phyloP scores from a whole-genome alignment of 805 yeast species.

The Starmerella geochares region DNA sequence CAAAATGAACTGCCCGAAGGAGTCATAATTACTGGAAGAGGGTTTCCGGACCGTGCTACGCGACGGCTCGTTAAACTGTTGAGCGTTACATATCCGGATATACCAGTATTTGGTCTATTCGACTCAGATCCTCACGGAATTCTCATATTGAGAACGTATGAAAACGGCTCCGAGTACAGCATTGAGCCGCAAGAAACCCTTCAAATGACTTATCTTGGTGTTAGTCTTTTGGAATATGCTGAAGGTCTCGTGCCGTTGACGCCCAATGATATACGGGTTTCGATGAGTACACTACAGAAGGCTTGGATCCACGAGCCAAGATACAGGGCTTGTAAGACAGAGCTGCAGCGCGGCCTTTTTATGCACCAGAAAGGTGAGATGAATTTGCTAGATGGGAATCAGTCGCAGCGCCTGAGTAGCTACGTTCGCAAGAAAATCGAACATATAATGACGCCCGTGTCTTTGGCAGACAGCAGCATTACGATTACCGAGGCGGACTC shows the following conservation, averaged over 20 bases:
- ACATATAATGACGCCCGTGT: background rate
- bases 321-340: conserved; percentile 32
- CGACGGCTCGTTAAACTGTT: conserved; percentile 35
- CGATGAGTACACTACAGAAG: conserved; percentile 29
- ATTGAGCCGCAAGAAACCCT: conserved; percentile 15
- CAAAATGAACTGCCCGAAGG: conserved; percentile 24
- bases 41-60: conserved; percentile 54
- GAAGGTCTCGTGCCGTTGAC: conserved; percentile 30
- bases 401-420: conserved; percentile 16
- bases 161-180: conserved; percentile 24
- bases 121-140: conserved; percentile 62
- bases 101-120: conserved; percentile 41
- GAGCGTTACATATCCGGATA: conserved; percentile 26
- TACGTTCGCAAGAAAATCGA: conserved; percentile 21
- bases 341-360: conserved; percentile 45
- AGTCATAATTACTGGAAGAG: conserved; percentile 49
- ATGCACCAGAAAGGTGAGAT: conserved; percentile 49
- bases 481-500: background rate
- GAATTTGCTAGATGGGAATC: conserved; percentile 34
- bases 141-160: conserved; percentile 38
- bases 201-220: conserved; percentile 35
- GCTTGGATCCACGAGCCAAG: conserved; percentile 23
- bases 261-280: conserved; percentile 29
- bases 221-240: conserved; percentile 34
- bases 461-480: background rate